Percentiles rank a stretch among this genome's conserved stretches.
These are phyloP conservation scores for Hortiboletus flavorubellus DNA, from an alignment of 768 basidiomycete species.

Conservation along the genomic window DNA sequence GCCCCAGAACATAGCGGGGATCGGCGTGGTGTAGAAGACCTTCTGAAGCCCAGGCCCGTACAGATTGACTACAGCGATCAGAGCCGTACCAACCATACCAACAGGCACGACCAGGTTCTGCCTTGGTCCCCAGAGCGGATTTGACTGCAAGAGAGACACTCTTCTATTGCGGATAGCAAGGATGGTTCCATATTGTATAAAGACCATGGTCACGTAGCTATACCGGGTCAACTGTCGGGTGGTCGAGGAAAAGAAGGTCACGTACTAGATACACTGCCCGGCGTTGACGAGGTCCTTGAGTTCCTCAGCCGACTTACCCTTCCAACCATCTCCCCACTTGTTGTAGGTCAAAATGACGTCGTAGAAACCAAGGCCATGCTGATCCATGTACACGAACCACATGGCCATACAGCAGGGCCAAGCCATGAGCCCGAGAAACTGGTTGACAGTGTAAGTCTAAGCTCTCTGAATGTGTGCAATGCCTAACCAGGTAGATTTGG, in stretches of 20 bases:
- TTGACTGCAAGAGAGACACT: slow-evolving; percentile 41
- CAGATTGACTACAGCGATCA: slow-evolving; percentile 43
- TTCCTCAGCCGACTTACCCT: slow-evolving; percentile 29
- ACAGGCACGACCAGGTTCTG: slow-evolving; percentile 37
- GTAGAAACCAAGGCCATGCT: slow-evolving; percentile 37
- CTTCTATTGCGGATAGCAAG: slow-evolving; percentile 44
- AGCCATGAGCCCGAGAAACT: slow-evolving; percentile 45
- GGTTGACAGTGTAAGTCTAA: slow-evolving; percentile 1
- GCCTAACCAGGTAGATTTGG: slow-evolving; percentile 45
- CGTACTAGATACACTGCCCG: slow-evolving; percentile 48
- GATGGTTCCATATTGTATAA: slow-evolving; percentile 42
- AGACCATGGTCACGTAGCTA: slow-evolving; percentile 48
- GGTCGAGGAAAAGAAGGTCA: background rate
- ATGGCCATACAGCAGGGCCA: slow-evolving; percentile 46
- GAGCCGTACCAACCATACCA: slow-evolving; percentile 39
- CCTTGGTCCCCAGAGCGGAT: slow-evolving; percentile 46
- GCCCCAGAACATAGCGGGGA: slow-evolving; percentile 48
- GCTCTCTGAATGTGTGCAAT: background rate
- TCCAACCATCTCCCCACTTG: slow-evolving; percentile 36
- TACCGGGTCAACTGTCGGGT: background rate
- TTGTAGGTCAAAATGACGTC: slow-evolving; percentile 41
- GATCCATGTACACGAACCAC: slow-evolving; percentile 39
- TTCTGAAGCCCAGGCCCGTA: slow-evolving; percentile 43
- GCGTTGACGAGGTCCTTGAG: slow-evolving; percentile 36
- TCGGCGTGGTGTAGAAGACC: slow-evolving; percentile 42